These are phyloP conservation scores for Phytophthora sp. DNA, from an alignment of 352 stramenopile genomes.

Conservation along the genomic window DNA sequence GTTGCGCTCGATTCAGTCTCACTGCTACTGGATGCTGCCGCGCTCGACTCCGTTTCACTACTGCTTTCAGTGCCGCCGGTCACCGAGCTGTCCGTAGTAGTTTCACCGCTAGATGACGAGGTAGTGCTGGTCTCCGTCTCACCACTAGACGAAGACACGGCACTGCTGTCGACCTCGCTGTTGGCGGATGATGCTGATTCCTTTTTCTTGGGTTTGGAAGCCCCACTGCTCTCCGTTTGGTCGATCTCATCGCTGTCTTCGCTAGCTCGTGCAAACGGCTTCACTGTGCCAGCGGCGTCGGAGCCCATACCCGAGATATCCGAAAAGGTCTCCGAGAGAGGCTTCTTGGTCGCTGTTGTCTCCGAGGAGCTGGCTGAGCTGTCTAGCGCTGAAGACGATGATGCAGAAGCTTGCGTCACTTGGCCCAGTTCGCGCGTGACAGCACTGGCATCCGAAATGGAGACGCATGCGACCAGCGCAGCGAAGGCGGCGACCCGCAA, in stretches of 20 bases:
- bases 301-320: conserved; percentile 17
- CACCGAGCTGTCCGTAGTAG: too few species aligned
- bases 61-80: too few species aligned
- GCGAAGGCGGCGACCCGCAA: conserved; percentile 14
- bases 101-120: conserved; percentile 7
- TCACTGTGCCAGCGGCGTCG: conserved; percentile 17
- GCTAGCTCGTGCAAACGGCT: conserved; percentile 12
- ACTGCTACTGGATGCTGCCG: not conserved
- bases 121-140: not conserved
- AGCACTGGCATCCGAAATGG: conserved; percentile 12
- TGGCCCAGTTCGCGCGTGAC: conserved; percentile 12
- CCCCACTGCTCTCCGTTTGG: conserved; percentile 10
- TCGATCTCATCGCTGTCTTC: conserved; percentile 13
- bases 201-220: conserved; percentile 12
- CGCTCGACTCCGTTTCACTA: not conserved
- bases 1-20: not conserved
- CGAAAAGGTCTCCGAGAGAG: conserved; percentile 19
- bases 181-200: not conserved
- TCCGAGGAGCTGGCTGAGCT: not conserved
- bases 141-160: not conserved
- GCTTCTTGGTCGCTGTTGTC: conserved; percentile 7
- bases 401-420: conserved; percentile 5
- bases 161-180: not conserved
- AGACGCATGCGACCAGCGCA: conserved; percentile 18
- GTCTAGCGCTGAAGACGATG: conserved; percentile 2